phyloP scores from a whole-genome alignment of 2,329 filamentous ascomycete species.

The Xylariaceae sp. region DNA sequence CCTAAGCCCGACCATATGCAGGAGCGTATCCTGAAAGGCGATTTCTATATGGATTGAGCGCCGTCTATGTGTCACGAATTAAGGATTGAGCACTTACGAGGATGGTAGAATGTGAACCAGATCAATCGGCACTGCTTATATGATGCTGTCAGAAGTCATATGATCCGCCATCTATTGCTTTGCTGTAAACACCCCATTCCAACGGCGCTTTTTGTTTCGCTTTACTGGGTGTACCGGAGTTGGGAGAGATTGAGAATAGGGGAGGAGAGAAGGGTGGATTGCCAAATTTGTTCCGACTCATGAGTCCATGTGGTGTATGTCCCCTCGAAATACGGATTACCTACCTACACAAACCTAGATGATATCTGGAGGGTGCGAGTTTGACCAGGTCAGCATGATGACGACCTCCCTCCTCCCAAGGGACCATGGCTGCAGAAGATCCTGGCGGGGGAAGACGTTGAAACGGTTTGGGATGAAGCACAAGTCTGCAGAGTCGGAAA shows the following conservation, averaged over 20 bases:
- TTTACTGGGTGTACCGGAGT: slow-evolving; percentile 1
- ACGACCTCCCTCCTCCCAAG: background rate
- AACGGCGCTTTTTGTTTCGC: slow-evolving; percentile 1
- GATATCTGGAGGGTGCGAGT: background rate
- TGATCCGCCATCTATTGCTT: background rate
- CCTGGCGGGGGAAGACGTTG: slow-evolving; percentile 1
- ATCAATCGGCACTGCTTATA: background rate
- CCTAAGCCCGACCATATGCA: slow-evolving; percentile 89
- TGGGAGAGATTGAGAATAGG: background rate
- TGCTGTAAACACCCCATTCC: background rate
- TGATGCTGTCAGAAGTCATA: background rate
- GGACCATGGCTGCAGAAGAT: background rate
- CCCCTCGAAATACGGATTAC: background rate
- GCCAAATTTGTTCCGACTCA: background rate
- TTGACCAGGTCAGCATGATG: background rate
- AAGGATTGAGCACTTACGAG: background rate
- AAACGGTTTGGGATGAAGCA: background rate
- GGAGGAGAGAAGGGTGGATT: background rate
- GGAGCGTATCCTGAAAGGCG: slow-evolving; percentile 93
- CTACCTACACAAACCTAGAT: background rate
- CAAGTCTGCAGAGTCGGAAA: background rate
- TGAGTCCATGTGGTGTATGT: slow-evolving; percentile 1
- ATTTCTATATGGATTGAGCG: slow-evolving; percentile 91
- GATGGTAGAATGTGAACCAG: background rate
- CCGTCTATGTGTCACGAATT: background rate